These are phyloP conservation scores for Gymnopus androsaceus DNA, from an alignment of 1,284 basidiomycete genomes.

Conservation along the genomic window DNA sequence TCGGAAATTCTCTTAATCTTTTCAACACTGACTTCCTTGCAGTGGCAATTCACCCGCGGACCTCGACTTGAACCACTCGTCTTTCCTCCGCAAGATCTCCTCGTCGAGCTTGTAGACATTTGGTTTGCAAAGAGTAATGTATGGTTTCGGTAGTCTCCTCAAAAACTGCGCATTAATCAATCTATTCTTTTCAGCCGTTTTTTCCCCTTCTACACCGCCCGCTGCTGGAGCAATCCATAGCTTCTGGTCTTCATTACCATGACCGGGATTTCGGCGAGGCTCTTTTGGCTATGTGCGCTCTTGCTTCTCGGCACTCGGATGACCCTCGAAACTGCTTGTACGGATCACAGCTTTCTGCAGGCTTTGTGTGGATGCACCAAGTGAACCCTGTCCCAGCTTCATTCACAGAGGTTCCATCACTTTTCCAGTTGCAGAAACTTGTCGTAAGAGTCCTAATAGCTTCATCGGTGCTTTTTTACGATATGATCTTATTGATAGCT, in stretches of 20 bases:
- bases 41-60: slow-evolving; percentile 9
- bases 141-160: too few species aligned
- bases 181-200: slow-evolving; percentile 51
- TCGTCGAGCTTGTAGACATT: slow-evolving; percentile 50
- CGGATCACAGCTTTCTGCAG: slow-evolving; percentile 32
- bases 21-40: not conserved
- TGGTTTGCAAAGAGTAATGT: slow-evolving; percentile 58
- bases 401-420: slow-evolving; percentile 45
- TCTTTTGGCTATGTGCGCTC: slow-evolving; percentile 63
- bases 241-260: slow-evolving; percentile 47
- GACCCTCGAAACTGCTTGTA: slow-evolving; percentile 35
- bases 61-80: not conserved
- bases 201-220: slow-evolving; percentile 64
- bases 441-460: slow-evolving; percentile 23
- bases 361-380: slow-evolving; percentile 60
- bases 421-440: slow-evolving; percentile 58
- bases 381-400: slow-evolving; percentile 46
- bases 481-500: slow-evolving; percentile 20
- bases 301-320: slow-evolving; percentile 57
- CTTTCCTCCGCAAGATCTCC: slow-evolving; percentile 56
- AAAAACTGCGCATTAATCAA: too few species aligned
- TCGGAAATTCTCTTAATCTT: too few species aligned
- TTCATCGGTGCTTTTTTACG: too few species aligned
- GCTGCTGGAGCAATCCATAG: slow-evolving; percentile 55
- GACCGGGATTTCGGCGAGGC: slow-evolving; percentile 59